Evolutionary conservation across 305 asterid species (phyloP), one percentile per base, ranked within the genome.

Genomic region (Fraxinus velutina): DNA sequence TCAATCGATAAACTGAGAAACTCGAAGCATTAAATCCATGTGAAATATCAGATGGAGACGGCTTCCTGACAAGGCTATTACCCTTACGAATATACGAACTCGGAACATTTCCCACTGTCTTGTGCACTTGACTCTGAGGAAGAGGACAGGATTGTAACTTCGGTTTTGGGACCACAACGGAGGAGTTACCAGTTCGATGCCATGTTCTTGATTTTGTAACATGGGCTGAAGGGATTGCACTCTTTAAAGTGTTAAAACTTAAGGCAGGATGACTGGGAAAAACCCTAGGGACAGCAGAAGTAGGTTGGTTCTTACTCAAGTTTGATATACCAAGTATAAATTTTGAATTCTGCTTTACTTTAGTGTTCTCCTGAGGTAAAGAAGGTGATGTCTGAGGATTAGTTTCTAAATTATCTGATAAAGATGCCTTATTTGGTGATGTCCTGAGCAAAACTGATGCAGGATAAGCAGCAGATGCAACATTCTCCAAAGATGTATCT

Each of bases 51-150:
- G 92, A 86, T 1, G 82, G 88, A 42, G 89, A 84, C 83, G 90
- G 83, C 77, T 90, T 92, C 81, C 99, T 89, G 75, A 93, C 94
- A 64, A 96, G 91, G 87, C 95, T 92, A 85, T 96, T 94, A 79
- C 97, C 98, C 89, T 90, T 92, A 70, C 98, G 93, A 77, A 90
- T 77, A 89, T 94, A 96, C 73, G 97, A 88, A 83, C 81, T 90
- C 64, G 76, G 89, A 73, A 55, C 55, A 78, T 72, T 78, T 6
- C 78, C 80, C 78, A 85, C 32, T 52, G 83, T 85, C 86, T 88
- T 88, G 73, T 87, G 78, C 64, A 79, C 82, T 73, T 76, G 83
- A 79, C 68, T 83, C 88, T 32, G 90, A 27, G 88, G 91, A 85
- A 85, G 82, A 79, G 83, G 62, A 82, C 85, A 81, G 70, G 88